Percentiles rank a stretch among this genome's conserved stretches.
phyloP scores from a whole-genome alignment of 176 grass and related monocot species.

The Echinochloa phyllopogon region DNA sequence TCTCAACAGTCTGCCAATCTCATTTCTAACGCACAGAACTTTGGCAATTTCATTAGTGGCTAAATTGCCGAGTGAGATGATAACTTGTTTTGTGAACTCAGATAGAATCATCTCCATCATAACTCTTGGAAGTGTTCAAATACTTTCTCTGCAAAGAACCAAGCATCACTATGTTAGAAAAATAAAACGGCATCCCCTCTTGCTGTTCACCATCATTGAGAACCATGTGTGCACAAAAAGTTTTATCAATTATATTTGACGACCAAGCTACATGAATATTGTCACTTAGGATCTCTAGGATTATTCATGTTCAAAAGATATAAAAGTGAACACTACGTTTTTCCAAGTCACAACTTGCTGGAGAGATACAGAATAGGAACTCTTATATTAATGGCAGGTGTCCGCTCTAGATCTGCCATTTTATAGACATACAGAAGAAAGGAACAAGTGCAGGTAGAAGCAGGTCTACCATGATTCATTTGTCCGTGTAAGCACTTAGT shows the following conservation, averaged over 20 bases:
- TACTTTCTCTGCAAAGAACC: constrained; percentile 19
- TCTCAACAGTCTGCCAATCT: constrained; percentile 39
- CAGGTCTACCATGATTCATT: neutral
- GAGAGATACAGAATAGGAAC: neutral
- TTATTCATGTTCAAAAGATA: neutral
- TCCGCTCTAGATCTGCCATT: too few relatives aligned
- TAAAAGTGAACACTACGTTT: neutral
- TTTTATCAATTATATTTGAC: neutral
- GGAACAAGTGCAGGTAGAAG: neutral
- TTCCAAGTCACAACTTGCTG: neutral
- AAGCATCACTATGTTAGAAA: constrained; percentile 14
- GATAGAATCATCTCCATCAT: constrained; percentile 48
- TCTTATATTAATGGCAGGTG: too few relatives aligned
- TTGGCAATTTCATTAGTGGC: constrained; percentile 42
- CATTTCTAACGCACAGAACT: constrained; percentile 40
- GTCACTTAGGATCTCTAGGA: neutral
- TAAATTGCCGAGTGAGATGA: constrained; percentile 32
- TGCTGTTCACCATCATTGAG: neutral
- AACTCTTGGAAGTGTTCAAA: constrained; percentile 15
- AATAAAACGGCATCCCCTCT: neutral
- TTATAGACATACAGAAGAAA: neutral
- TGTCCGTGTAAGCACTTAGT: neutral
- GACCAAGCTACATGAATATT: neutral
- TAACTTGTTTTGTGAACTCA: constrained; percentile 43
- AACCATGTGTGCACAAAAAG: neutral